Evolutionary conservation across 495 filamentous ascomycete genomes (phyloP).

Genomic region (Astrothelium macrocarpum): DNA sequence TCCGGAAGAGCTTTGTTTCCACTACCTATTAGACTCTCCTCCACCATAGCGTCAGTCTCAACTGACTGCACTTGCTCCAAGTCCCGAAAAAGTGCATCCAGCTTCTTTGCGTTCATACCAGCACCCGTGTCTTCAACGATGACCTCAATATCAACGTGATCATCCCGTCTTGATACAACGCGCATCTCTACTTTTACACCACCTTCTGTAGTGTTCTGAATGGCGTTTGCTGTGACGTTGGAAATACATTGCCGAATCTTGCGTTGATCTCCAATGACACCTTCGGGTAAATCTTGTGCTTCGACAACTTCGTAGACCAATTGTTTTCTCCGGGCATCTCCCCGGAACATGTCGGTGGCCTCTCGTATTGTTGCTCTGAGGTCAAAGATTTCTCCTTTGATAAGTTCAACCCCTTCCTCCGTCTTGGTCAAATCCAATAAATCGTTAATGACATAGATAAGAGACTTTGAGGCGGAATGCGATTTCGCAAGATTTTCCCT

Average conservation of each 20-base stretch:
- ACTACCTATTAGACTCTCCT: conserved; percentile 25
- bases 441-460: conserved; percentile 95
- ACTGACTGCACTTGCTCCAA: conserved; percentile 69
- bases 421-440: conserved; percentile 85
- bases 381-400: conserved; percentile 77
- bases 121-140: conserved; percentile 68
- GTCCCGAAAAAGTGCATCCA: conserved; percentile 74
- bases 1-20: conserved; percentile 14
- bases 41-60: conserved; percentile 39
- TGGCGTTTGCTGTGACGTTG: conserved; percentile 78
- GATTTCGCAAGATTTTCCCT: conserved; percentile 79
- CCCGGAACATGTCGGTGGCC: conserved; percentile 62
- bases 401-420: conserved; percentile 68
- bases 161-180: conserved; percentile 26
- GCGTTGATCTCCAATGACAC: conserved; percentile 70
- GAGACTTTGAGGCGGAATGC: conserved; percentile 89
- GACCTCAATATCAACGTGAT: conserved; percentile 56
- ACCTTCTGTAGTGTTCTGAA: conserved; percentile 69
- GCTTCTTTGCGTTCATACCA: conserved; percentile 62
- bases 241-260: conserved; percentile 69
- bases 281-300: conserved; percentile 58
- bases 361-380: conserved; percentile 62
- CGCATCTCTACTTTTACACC: conserved; percentile 63
- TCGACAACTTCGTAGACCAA: conserved; percentile 58
- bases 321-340: conserved; percentile 66